These are phyloP conservation scores for Schoenoplectus triqueter DNA, from an alignment of 202 grass and related monocot genomes.

Conservation along the genomic window DNA sequence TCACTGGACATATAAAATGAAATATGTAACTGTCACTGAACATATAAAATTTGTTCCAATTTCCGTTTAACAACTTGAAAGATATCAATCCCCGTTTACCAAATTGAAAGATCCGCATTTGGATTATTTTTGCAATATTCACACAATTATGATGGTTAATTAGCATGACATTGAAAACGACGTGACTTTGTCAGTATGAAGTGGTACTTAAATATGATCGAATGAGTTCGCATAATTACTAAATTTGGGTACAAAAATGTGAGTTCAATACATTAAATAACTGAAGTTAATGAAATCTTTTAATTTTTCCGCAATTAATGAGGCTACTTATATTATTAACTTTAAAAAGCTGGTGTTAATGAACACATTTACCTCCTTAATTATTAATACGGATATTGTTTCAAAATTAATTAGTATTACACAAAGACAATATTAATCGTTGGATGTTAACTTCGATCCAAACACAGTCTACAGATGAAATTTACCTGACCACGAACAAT, in stretches of 20 bases:
- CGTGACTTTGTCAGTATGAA: neutral
- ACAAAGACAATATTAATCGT: too few species aligned
- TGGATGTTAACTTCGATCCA: neutral
- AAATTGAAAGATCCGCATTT: constrained; percentile 32
- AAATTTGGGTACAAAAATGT: too few species aligned
- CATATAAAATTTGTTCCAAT: neutral
- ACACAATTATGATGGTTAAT: constrained; percentile 10
- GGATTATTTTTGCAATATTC: constrained; percentile 26
- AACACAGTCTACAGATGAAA: neutral
- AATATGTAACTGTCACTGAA: constrained; percentile 13
- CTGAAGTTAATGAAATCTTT: too few species aligned
- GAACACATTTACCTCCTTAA: too few species aligned
- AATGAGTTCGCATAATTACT: neutral
- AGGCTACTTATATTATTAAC: too few species aligned
- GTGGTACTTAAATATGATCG: neutral
- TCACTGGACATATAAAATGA: neutral
- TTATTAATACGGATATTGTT: too few species aligned
- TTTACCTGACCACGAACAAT: constrained; percentile 14
- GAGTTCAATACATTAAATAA: too few species aligned
- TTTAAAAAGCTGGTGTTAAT: too few species aligned
- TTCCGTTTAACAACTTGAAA: too few species aligned
- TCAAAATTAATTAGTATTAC: too few species aligned
- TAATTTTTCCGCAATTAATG: too few species aligned
- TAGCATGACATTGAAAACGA: constrained; percentile 11
- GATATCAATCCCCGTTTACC: neutral